Conservation (phyloP, 2,329 filamentous ascomycete genomes). For the Periconia sp. region DNA sequence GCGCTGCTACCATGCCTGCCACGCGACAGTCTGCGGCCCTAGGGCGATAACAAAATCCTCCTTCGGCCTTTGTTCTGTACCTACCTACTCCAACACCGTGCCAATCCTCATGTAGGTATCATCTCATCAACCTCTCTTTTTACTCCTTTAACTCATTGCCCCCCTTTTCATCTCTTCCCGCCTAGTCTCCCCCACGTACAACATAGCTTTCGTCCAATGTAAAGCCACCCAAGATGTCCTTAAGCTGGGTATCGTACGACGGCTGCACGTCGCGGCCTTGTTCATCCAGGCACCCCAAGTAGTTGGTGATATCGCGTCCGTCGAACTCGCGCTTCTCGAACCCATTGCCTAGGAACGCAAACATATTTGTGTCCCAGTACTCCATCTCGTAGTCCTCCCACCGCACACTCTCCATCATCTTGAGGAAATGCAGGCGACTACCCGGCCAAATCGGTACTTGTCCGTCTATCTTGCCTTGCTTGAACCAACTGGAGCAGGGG, state of each 20-base stretch:
- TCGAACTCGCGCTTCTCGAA: constrained; percentile 50
- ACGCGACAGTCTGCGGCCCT: too few species aligned
- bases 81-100: too few species aligned
- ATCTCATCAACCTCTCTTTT: too few species aligned
- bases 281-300: constrained; percentile 44
- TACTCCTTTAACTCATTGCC: too few species aligned
- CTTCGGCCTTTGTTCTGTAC: too few species aligned
- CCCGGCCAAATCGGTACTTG: constrained; percentile 26
- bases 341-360: constrained; percentile 29
- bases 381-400: constrained; percentile 28
- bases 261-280: constrained; percentile 45
- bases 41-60: too few species aligned
- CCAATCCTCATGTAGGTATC: too few species aligned
- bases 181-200: constrained; percentile 15
- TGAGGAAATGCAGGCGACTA: constrained; percentile 24
- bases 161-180: too few species aligned
- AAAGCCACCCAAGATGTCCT: constrained; percentile 41
- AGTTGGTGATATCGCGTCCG: constrained; percentile 51
- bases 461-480: constrained; percentile 23
- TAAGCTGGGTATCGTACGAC: constrained; percentile 43
- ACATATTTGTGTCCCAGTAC: constrained; percentile 21
- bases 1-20: too few species aligned
- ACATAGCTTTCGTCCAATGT: constrained; percentile 28
- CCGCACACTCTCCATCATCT: constrained; percentile 19
- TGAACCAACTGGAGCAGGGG: constrained; percentile 27